Evolutionary conservation across 768 basidiomycete genomes (phyloP), one percentile per base, ranked within the genome.

Genomic region (Gymnopilus junonius): DNA sequence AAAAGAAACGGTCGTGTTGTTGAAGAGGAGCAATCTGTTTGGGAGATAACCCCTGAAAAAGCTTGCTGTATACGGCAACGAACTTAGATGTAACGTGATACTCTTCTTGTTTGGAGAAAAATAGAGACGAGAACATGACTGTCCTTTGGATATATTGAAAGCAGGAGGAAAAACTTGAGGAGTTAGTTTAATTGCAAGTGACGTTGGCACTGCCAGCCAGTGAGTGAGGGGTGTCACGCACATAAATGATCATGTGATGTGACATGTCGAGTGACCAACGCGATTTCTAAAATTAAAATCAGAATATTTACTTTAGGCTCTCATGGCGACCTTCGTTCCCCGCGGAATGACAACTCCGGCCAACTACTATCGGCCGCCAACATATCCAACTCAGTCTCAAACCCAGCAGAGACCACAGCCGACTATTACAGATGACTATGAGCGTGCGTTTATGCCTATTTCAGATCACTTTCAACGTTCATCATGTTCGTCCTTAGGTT

Each of bases 391-490:
- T 20, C 69, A 70, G 48, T n/a, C 48, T 51, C 48, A 51, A 29
- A 8, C 48, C 17, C 48, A 51, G 29, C 48, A 29, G 48, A 46
- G 55, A 39, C 32, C 42, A 2, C 53, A 55, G 23, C 78, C 85
- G 60, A 82, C 84, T 67, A 75, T 87, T 20, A 84, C 85, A 35
- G 91, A 93, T 73, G 91, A 92, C 73, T 91, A 92, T 71, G 91
- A 93, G 80, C 84, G 91, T 93, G 74, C 65, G 83, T 72, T 34
- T 60, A 29, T 51, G 37, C 7, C 37, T 42, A 42, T 61, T 64
- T 27, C 54, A 51, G 46, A 55, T 51, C 21, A 35, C 25, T 29
- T 8, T 31, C 34, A 65, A 35, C 39, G 48, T 48, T 31, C 48
- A 67, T 54, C 57, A 42, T 43, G 65, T 64, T 53, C 34, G 60